phyloP scores from a whole-genome alignment of 768 basidiomycete species.

The Lactarius quietus region DNA sequence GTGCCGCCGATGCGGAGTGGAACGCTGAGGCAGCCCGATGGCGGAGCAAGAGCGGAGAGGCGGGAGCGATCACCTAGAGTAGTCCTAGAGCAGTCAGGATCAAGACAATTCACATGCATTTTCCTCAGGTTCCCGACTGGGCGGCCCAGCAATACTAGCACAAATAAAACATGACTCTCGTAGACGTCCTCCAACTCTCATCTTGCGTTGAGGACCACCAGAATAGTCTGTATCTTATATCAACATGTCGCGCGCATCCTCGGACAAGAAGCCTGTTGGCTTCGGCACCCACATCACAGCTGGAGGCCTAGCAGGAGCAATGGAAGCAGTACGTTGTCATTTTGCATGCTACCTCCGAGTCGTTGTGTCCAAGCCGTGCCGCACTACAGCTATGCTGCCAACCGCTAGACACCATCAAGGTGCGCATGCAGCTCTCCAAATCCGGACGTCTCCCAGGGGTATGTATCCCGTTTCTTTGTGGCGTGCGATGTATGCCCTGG shows the following conservation, averaged over 20 bases:
- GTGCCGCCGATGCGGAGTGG: background rate
- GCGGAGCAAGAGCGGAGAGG: constrained; percentile 10
- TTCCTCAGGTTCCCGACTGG: constrained; percentile 1
- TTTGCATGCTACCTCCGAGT: background rate
- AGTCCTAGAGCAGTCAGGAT: background rate
- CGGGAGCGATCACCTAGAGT: background rate
- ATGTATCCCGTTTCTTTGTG: constrained; percentile 36
- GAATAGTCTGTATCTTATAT: background rate
- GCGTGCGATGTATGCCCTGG: background rate
- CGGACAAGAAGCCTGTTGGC: constrained; percentile 71
- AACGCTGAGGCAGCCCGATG: background rate
- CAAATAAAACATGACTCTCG: background rate
- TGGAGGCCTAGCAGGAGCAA: constrained; percentile 90
- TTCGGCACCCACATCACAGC: constrained; percentile 91
- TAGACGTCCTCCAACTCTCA: background rate
- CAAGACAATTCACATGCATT: constrained; percentile 8
- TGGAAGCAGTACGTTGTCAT: constrained; percentile 70
- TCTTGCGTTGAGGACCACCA: background rate
- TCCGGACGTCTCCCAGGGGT: constrained; percentile 81
- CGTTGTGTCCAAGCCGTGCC: background rate
- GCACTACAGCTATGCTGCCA: constrained; percentile 67
- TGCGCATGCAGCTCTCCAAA: constrained; percentile 97
- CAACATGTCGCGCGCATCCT: constrained; percentile 22
- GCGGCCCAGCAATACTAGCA: background rate
- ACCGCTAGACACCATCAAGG: constrained; percentile 98